These are phyloP conservation scores for Aspergillus asperescens DNA, from an alignment of 495 filamentous ascomycete genomes.

Conservation along the genomic window DNA sequence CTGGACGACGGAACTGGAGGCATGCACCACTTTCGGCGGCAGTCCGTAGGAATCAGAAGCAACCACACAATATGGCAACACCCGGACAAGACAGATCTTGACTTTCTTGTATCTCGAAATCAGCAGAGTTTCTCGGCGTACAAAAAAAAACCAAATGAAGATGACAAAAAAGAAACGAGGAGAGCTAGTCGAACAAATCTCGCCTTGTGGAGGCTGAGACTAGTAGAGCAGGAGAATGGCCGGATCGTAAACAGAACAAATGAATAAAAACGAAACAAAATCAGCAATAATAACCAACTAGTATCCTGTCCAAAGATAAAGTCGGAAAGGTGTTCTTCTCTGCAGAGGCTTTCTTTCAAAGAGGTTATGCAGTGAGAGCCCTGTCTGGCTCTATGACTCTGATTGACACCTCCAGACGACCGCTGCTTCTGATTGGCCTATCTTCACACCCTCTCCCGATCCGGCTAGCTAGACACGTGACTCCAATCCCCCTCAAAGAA, in stretches of 20 bases:
- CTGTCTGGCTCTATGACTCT: background rate
- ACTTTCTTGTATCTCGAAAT: too few species aligned
- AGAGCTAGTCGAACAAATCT: background rate
- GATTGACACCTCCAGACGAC: slow-evolving; percentile 3
- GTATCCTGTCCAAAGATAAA: background rate
- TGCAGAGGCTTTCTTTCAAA: background rate
- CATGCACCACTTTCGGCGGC: slow-evolving; percentile 15
- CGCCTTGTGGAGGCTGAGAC: slow-evolving; percentile 7
- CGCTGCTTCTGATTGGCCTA: slow-evolving; percentile 2
- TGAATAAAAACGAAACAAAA: background rate
- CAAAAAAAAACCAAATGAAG: too few species aligned
- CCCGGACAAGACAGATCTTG: too few species aligned
- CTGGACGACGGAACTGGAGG: background rate
- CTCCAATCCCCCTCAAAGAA: background rate
- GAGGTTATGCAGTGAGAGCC: background rate
- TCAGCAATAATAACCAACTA: background rate
- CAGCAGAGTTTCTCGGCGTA: too few species aligned
- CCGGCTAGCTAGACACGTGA: background rate
- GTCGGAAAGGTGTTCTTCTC: background rate
- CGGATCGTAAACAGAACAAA: background rate
- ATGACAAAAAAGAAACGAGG: background rate
- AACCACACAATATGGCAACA: too few species aligned
- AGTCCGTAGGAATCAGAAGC: too few species aligned
- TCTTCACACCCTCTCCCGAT: background rate
- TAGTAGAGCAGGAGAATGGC: too few species aligned